These are phyloP conservation scores for Fusarium tjaetaba DNA, from an alignment of 2,329 filamentous ascomycete species.

Conservation along the genomic window DNA sequence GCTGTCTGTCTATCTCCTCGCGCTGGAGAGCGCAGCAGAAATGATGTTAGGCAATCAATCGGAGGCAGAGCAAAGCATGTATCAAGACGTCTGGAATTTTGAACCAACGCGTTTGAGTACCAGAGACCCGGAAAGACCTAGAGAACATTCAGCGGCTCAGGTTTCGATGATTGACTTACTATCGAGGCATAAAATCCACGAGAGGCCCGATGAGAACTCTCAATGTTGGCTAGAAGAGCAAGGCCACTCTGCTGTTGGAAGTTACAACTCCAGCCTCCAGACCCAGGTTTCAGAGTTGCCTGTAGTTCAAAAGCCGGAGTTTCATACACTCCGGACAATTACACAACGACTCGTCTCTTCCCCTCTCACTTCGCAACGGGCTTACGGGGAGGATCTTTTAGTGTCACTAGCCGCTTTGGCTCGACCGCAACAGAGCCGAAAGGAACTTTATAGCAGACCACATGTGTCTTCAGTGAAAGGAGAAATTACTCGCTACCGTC, in stretches of 20 bases:
- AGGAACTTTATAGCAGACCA: rapidly evolving
- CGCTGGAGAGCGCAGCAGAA: not conserved
- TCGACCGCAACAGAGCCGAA: not conserved
- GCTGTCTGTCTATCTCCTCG: not conserved
- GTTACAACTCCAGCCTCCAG: rapidly evolving
- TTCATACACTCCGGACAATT: not conserved
- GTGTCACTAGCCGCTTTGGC: conserved; percentile 4
- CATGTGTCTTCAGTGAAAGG: rapidly evolving
- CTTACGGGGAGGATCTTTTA: conserved; percentile 34
- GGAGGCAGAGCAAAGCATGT: not conserved
- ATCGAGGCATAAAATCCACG: not conserved
- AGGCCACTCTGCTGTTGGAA: not conserved
- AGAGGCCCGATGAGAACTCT: rapidly evolving
- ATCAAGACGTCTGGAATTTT: not conserved
- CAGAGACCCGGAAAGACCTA: rapidly evolving
- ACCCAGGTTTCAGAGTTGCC: not conserved
- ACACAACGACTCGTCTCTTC: conserved; percentile 14
- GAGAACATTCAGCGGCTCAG: rapidly evolving
- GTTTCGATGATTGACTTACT: not conserved
- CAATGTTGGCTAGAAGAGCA: not conserved
- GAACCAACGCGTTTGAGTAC: rapidly evolving
- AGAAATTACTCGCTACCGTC: rapidly evolving
- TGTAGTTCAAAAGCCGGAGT: not conserved
- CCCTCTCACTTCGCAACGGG: not conserved
- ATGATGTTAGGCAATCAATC: not conserved